Base-by-base conservation (phyloP, 177 flowering plant species). In the Vitis hybrid region DNA sequence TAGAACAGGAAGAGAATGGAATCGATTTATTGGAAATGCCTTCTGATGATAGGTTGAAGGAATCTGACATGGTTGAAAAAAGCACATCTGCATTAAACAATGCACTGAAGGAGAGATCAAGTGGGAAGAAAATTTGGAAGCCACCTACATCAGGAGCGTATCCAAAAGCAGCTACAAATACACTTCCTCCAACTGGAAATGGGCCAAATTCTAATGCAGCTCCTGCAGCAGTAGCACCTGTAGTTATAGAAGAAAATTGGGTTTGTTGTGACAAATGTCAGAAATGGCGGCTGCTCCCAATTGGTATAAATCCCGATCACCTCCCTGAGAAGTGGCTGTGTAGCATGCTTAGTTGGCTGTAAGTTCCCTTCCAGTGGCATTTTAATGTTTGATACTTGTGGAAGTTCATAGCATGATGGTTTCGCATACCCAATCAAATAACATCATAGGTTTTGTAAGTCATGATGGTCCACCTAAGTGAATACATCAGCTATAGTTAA, bases 331-430 rank as follows among this genome's bases (percentile, higher is more conserved):
- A 88, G 83, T 95, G 99, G 99, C 50, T 80, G 11, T 95, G 99
- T 73, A 86, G 86, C 84, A 91, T 93, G 99, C 86, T 85, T 63
- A 19, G 75, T 59, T 95, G 98, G 97, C 90, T 94, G 98, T 94
- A 87, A 90, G 98, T 91, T 79, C 39, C 54, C 1, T 48, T 67
- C 63, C 9, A 16, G 52, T 49, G 10, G 59, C 48, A 26, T 50
- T 52, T 39, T 34, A 50, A 45, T 48, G 29, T 54, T 50, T 58
- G 50, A 18, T 61, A 29, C 12, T 69, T 15, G 58, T 20, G 20
- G 55, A 53, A 54, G 34, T 63, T 54, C 39, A 54, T 63, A 62
- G 6, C 53, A 29, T 62, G 19, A 52, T 34, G 48, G 15, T 26
- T 50, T 22, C 0, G 20, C 29, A 3, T 26, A 26, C 3, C 16